Base-by-base conservation (phyloP, 257 asterid genomes). In the Solanum habrochaites region DNA sequence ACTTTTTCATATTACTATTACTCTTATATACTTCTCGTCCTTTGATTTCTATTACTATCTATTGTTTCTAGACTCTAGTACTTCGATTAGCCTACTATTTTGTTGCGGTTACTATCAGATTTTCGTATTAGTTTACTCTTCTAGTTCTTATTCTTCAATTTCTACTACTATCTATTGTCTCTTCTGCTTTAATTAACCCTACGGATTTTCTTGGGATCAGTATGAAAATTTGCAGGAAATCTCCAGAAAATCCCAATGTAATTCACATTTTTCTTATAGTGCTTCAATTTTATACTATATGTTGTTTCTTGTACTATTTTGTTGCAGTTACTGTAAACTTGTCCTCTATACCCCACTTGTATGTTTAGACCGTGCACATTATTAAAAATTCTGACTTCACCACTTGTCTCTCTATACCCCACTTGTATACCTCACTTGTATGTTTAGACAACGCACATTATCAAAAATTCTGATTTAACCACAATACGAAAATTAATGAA, bases 401-500 rank as follows among this genome's bases (percentile, higher is more conserved):
- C 40, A 29, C 1, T 31, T 16, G 11, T 10, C 27, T 20, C 66
- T 58, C 66, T 47, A 47, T 13, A 47, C 56, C 20, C 56, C 20
- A 47, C 18, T 47, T 15, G 21, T 49, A 5, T 15, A 45, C 5
- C 52, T 8, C 6, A 49, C 62, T 49, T 15, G 21, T 49, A 5
- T 15, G 8, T 15, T 49, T 32, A 32, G 37, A 32, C 16, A 52
- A 14, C 2, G 1, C 16, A 49, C 7, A 10, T 21, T n/a, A 60
- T 23, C 8, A 15, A 67, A 27, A 67, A 27, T 6, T 12, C 39
- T 27, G 6, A 7, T 23, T 29, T 6, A 11, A 69, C 18, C 42
- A 29, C 2, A 0, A 0, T 15, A 14, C 0, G 12, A 4, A 29
- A 0, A 69, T 4, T 23, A 14, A 29, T 3, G 7, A 70, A 8